Evolutionary conservation across 1,284 basidiomycete species (phyloP), one percentile per base, ranked within the genome.

Genomic region (Apiotrichum gamsii): DNA sequence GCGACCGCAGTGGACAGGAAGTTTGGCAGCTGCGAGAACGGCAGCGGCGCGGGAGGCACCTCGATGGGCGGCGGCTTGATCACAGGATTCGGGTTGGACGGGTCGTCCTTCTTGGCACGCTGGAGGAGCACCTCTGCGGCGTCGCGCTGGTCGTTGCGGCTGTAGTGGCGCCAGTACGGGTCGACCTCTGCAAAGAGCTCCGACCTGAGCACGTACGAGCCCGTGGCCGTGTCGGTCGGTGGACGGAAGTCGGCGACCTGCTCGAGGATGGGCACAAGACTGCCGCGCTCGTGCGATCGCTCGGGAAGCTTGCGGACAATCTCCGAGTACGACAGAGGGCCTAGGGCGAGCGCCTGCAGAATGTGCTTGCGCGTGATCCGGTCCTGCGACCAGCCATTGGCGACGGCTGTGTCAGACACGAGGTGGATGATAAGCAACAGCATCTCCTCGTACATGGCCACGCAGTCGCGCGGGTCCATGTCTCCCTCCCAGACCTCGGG

Each of bases 81-180:
- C 16, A 93, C 81, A 0, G 86, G 83, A 43, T 87, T 82, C 13
- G 51, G 35, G 10, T 50, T 44, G 19, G 47, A 41, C 6, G 73
- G 60, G 25, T 42, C 32, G 11, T 38, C 24, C 65, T 79, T 81
- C 75, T 81, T 82, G 42, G 84, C 64, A 39, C 87, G 77, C 43
- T 78, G 79, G 42, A 82, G 77, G 36, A 97, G 75, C 6, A 87
- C 79, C 28, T 79, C 80, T 60, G 94, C 90, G n/a, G 90, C 93
- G 64, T 93, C 88, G 62, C 96, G 90, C 35, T 91, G 81, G 65
- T 91, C 87, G 71, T 98, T 98, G 25, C 93, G 80, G 11, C 89
- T 86, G 72, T 95, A 98, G 65, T 97, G 91, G 66, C 85, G 89
- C 76, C 94, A 97, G 75, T 91, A 95, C 0, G 93, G 91, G 62